Percentiles rank a stretch among this genome's conserved stretches.
These are phyloP conservation scores for Dorcoceras hygrometricum DNA, from an alignment of 257 asterid genomes.

Conservation along the genomic window DNA sequence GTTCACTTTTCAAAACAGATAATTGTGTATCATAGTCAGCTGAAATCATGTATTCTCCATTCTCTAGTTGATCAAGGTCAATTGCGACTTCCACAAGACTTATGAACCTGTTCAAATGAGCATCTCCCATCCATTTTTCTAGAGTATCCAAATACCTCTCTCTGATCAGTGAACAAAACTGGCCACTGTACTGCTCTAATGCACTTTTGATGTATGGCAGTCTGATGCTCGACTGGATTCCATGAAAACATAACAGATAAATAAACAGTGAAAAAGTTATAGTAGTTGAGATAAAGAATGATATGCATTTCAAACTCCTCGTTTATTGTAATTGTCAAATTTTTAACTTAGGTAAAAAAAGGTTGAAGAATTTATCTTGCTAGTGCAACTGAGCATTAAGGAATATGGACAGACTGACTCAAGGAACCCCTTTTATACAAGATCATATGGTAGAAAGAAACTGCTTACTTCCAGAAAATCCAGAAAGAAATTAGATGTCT, in stretches of 20 bases:
- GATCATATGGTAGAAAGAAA: neutral
- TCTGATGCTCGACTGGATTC: constrained; percentile 81
- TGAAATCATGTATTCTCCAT: constrained; percentile 96
- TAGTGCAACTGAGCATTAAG: neutral
- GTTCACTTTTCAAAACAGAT: constrained; percentile 60
- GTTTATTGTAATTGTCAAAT: constrained; percentile 1
- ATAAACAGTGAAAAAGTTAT: constrained; percentile 17
- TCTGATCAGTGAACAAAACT: constrained; percentile 63
- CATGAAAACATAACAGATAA: constrained; percentile 24
- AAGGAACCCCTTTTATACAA: constrained; percentile 2
- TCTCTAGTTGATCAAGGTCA: constrained; percentile 97
- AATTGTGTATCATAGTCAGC: constrained; percentile 74
- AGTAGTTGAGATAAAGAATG: constrained; percentile 6
- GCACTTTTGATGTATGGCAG: constrained; percentile 78
- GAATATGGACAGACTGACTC: neutral
- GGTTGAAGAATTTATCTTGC: neutral
- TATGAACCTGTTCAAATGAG: constrained; percentile 81
- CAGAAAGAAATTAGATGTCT: constrained; percentile 1
- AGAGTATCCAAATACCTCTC: constrained; percentile 70
- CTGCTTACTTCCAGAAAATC: neutral
- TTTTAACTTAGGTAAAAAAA: neutral
- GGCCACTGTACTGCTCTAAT: constrained; percentile 70
- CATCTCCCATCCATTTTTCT: constrained; percentile 68
- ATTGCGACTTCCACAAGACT: constrained; percentile 94
- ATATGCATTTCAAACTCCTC: constrained; percentile 15